phyloP scores from a whole-genome alignment of 768 basidiomycete species.

The Panaeolus papilionaceus region DNA sequence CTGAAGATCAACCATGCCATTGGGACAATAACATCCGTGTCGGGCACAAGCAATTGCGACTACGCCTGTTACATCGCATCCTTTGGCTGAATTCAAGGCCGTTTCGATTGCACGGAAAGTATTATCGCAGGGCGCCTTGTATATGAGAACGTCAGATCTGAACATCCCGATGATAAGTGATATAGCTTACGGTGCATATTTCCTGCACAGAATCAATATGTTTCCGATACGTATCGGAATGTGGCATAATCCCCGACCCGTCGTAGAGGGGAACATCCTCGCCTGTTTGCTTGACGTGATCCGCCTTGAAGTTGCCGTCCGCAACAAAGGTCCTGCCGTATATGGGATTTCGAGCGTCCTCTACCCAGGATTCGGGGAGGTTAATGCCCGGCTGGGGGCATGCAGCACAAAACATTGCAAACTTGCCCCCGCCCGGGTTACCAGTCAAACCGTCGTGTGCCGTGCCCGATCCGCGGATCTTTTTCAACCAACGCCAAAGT shows the following conservation, averaged over 20 bases:
- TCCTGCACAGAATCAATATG: neutral
- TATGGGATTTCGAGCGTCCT: neutral
- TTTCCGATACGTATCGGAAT: neutral
- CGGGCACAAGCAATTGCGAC: conserved; percentile 22
- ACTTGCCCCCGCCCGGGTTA: neutral
- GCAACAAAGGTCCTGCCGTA: neutral
- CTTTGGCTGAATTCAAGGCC: conserved; percentile 12
- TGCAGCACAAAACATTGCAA: conserved; percentile 9
- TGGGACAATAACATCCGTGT: conserved; percentile 25
- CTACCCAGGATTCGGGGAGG: neutral
- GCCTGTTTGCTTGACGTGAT: conserved; percentile 19
- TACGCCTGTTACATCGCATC: conserved; percentile 16
- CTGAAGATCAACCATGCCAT: conserved; percentile 25
- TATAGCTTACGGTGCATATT: neutral
- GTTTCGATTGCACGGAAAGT: conserved; percentile 15
- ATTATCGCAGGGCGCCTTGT: conserved; percentile 18
- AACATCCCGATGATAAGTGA: no score
- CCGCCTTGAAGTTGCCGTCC: conserved; percentile 16
- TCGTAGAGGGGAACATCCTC: neutral
- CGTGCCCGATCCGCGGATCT: neutral
- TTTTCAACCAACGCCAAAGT: neutral
- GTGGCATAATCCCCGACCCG: neutral
- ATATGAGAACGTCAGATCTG: neutral
- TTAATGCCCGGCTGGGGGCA: conserved; percentile 15
- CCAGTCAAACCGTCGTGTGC: neutral